These are phyloP conservation scores for Salmacisia buchloeana DNA, from an alignment of 1,284 basidiomycete species.

Conservation along the genomic window DNA sequence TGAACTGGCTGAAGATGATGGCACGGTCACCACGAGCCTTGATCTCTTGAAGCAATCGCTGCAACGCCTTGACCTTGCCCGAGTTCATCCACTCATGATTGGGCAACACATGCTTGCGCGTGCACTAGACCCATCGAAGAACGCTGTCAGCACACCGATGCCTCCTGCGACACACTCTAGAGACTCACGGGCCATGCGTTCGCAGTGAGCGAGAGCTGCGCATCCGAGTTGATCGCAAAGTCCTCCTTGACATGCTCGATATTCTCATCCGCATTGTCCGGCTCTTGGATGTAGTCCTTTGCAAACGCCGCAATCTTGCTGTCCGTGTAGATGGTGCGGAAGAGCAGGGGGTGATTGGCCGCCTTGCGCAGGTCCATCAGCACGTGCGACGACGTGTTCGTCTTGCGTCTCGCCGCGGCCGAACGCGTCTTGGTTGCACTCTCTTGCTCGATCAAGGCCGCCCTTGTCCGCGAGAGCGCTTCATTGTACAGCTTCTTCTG, in stretches of 20 bases:
- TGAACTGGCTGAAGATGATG: constrained; percentile 79
- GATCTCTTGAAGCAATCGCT: constrained; percentile 69
- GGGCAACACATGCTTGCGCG: constrained; percentile 67
- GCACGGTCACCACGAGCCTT: constrained; percentile 69
- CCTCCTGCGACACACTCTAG: no score
- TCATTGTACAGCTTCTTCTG: constrained; percentile 82
- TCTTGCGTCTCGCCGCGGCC: constrained; percentile 17
- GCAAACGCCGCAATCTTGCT: constrained; percentile 69
- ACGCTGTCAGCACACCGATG: no score
- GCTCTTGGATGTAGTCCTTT: constrained; percentile 78
- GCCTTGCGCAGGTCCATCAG: constrained; percentile 95
- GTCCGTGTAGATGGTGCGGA: constrained; percentile 77
- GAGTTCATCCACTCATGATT: constrained; percentile 76
- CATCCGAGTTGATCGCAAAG: constrained; percentile 49
- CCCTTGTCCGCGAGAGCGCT: constrained; percentile 74
- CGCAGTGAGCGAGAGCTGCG: constrained; percentile 38
- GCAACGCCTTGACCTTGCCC: constrained; percentile 76
- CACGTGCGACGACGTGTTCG: constrained; percentile 59
- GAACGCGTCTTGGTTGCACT: constrained; percentile 11
- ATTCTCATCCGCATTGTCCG: constrained; percentile 57
- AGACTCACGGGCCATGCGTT: constrained; percentile 17
- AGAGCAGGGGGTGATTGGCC: constrained; percentile 90
- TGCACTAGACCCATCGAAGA: constrained; percentile 8
- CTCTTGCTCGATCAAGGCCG: constrained; percentile 59
- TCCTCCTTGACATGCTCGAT: constrained; percentile 45